These are phyloP conservation scores for Cladosporium phlei DNA, from an alignment of 2,329 filamentous ascomycete genomes.

Conservation along the genomic window DNA sequence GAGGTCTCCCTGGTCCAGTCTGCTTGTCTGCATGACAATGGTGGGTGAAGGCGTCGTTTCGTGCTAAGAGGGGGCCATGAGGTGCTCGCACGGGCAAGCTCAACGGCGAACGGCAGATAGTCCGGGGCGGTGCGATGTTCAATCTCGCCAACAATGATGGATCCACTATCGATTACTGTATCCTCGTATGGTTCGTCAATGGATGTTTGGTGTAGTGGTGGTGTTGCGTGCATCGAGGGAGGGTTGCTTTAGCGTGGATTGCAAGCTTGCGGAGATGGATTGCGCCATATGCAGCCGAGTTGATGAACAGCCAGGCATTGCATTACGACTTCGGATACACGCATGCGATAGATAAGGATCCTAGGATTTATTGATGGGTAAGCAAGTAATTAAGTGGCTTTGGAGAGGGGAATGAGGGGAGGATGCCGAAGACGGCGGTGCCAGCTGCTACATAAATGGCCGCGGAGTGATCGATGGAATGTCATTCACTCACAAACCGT, in stretches of 20 bases:
- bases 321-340: neutral
- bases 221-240: neutral
- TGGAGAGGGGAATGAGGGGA: too few relatives aligned
- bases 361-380: slow-evolving; percentile 3
- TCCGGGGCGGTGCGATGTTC: too few relatives aligned
- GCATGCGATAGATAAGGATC: neutral
- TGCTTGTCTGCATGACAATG: too few relatives aligned
- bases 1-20: too few relatives aligned
- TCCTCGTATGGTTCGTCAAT: neutral
- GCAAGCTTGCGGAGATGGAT: slow-evolving; percentile 23
- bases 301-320: slow-evolving; percentile 14
- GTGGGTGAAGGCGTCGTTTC: neutral
- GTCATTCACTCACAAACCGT: too few relatives aligned
- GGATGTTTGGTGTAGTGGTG: neutral
- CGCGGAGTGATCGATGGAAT: too few relatives aligned
- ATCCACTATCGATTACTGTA: too few relatives aligned
- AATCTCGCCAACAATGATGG: too few relatives aligned
- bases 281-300: slow-evolving; percentile 17
- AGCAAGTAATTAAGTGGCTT: slow-evolving; percentile 1
- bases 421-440: neutral
- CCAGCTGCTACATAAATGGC: neutral
- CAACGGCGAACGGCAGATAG: too few relatives aligned
- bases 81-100: slow-evolving; percentile 3
- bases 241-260: slow-evolving; percentile 18
- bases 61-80: slow-evolving; percentile 9